phyloP scores from a whole-genome alignment of 129 eudicot species.

The Chrysanthemum makinoi region DNA sequence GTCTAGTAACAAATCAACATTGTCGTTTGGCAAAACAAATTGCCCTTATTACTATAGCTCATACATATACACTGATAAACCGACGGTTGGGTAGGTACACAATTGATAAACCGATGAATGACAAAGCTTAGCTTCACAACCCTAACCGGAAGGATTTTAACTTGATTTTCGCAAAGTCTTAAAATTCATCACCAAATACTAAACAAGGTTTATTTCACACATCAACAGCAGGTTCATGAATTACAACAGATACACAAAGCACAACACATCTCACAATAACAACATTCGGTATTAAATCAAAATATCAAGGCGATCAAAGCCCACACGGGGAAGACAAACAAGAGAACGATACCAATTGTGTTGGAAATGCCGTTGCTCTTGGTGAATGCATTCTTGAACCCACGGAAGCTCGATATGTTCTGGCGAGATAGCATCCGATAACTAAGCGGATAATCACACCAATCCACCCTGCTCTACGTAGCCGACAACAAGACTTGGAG shows the following conservation, averaged over 20 bases:
- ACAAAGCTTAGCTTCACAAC: too few species aligned
- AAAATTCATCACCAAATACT: conserved; percentile 14
- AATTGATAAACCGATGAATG: too few species aligned
- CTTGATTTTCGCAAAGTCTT: neutral
- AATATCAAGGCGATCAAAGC: conserved; percentile 34
- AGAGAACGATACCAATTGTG: conserved; percentile 66
- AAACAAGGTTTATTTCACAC: conserved; percentile 1
- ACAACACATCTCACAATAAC: conserved; percentile 13
- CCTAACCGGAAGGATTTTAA: neutral
- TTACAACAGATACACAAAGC: conserved; percentile 10
- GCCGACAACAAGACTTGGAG: conserved; percentile 72
- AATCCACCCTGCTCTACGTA: conserved; percentile 41
- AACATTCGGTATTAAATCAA: neutral
- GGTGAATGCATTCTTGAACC: conserved; percentile 91
- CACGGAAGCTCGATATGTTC: conserved; percentile 91
- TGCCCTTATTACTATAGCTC: too few species aligned
- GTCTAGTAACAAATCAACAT: too few species aligned
- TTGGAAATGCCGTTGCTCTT: conserved; percentile 73
- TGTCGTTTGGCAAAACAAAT: too few species aligned
- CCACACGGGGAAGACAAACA: conserved; percentile 89
- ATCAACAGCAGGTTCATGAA: conserved; percentile 13
- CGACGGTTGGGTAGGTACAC: too few species aligned
- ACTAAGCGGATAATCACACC: conserved; percentile 58
- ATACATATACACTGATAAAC: too few species aligned
- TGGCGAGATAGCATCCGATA: conserved; percentile 75